These are phyloP conservation scores for Populus davidiana DNA, from an alignment of 345 rosid species.

Conservation along the genomic window DNA sequence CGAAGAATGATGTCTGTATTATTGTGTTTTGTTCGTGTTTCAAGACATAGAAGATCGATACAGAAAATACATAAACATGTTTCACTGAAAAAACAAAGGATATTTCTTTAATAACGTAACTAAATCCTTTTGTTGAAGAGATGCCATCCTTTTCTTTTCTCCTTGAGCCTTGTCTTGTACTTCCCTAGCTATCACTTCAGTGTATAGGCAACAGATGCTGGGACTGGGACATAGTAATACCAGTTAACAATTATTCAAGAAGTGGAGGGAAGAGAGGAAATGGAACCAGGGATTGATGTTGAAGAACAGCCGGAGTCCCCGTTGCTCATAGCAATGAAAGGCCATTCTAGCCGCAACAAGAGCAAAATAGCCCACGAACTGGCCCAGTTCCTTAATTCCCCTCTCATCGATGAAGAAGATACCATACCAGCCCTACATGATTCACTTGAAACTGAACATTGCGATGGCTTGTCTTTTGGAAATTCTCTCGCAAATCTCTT, in stretches of 20 bases:
- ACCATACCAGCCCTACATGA: neutral
- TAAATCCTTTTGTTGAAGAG: neutral
- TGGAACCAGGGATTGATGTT: neutral
- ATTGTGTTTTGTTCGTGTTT: too few species aligned
- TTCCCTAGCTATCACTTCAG: neutral
- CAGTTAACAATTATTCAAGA: neutral
- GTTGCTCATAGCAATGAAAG: neutral
- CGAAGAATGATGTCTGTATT: neutral
- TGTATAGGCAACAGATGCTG: neutral
- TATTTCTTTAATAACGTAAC: neutral
- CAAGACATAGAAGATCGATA: too few species aligned
- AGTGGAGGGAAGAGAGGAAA: neutral
- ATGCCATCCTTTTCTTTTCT: neutral
- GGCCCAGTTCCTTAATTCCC: neutral
- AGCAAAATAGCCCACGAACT: neutral
- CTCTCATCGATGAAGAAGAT: neutral
- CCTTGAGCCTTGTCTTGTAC: neutral
- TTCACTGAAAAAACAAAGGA: neutral
- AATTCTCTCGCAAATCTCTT: neutral
- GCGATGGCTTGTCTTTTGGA: neutral
- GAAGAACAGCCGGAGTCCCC: neutral
- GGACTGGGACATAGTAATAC: neutral
- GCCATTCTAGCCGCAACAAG: neutral
- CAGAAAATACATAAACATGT: too few species aligned
- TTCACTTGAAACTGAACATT: too few species aligned